Evolutionary conservation across 1,139 yeast genomes (phyloP).

Genomic region (Geotrichum histeridarum): DNA sequence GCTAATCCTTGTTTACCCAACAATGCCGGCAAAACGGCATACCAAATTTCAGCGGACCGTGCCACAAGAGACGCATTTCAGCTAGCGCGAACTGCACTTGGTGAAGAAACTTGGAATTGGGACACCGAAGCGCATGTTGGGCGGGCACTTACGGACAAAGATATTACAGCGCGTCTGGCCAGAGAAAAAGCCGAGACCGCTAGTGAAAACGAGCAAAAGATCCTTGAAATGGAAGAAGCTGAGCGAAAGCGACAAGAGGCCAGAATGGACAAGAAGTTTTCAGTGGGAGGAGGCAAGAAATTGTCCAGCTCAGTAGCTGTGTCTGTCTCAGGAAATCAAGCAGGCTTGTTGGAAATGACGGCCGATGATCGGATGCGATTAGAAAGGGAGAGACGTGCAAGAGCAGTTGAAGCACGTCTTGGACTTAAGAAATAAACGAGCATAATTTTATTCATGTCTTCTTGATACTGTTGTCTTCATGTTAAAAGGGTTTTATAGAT

Average conservation of each 20-base stretch:
- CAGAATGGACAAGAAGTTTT: slow-evolving; percentile 11
- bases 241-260: slow-evolving; percentile 26
- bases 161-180: slow-evolving; percentile 46
- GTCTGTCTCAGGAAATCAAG: slow-evolving; percentile 20
- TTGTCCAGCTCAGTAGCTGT: slow-evolving; percentile 30
- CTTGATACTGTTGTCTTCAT: too few relatives aligned
- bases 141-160: slow-evolving; percentile 57
- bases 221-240: slow-evolving; percentile 34
- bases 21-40: slow-evolving; percentile 57
- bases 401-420: slow-evolving; percentile 93
- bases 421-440: slow-evolving; percentile 27
- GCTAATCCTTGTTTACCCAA: slow-evolving; percentile 64
- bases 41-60: slow-evolving; percentile 48
- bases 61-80: slow-evolving; percentile 56
- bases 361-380: slow-evolving; percentile 38
- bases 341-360: slow-evolving; percentile 29
- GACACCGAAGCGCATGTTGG: slow-evolving; percentile 56
- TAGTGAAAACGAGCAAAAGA: slow-evolving; percentile 40
- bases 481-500: too few relatives aligned
- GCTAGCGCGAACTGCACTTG: slow-evolving; percentile 58
- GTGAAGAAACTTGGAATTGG: slow-evolving; percentile 73
- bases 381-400: slow-evolving; percentile 90
- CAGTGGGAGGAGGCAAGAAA: slow-evolving; percentile 26
- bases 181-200: slow-evolving; percentile 40
- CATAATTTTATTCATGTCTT: too few relatives aligned